Evolutionary conservation across 352 stramenopile genomes (phyloP).

Genomic region (Phytophthora citricola): DNA sequence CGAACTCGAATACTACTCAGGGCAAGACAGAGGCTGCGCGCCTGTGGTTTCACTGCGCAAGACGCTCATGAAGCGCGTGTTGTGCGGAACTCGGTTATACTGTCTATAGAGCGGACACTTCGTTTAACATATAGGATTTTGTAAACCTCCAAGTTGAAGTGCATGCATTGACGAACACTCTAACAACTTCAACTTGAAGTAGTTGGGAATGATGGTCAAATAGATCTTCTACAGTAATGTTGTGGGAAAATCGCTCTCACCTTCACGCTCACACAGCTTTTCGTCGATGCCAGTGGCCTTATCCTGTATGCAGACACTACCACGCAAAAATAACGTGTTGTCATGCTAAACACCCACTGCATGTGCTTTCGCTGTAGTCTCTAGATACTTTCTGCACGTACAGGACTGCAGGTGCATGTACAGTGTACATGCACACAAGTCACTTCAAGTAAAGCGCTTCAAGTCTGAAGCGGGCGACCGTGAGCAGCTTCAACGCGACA

Average conservation of each 20-base stretch:
- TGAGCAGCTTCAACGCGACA: constrained; percentile 30
- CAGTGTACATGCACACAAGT: too few species aligned
- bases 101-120: constrained; percentile 42
- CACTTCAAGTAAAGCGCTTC: constrained; percentile 7
- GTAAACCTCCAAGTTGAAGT: constrained; percentile 1
- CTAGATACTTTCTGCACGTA: too few species aligned
- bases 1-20: constrained; percentile 80
- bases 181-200: constrained; percentile 1
- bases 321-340: too few species aligned
- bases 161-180: background rate
- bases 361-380: too few species aligned
- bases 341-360: too few species aligned
- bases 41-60: constrained; percentile 64
- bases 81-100: constrained; percentile 76
- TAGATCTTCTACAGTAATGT: too few species aligned
- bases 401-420: too few species aligned
- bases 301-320: too few species aligned
- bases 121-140: background rate
- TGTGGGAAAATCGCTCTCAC: too few species aligned
- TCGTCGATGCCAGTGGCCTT: too few species aligned
- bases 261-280: too few species aligned
- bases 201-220: too few species aligned
- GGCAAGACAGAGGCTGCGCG: constrained; percentile 65
- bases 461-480: background rate
- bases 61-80: constrained; percentile 59